Evolutionary conservation across 352 stramenopile species (phyloP).

Genomic region (Saprolegnia diclina): DNA sequence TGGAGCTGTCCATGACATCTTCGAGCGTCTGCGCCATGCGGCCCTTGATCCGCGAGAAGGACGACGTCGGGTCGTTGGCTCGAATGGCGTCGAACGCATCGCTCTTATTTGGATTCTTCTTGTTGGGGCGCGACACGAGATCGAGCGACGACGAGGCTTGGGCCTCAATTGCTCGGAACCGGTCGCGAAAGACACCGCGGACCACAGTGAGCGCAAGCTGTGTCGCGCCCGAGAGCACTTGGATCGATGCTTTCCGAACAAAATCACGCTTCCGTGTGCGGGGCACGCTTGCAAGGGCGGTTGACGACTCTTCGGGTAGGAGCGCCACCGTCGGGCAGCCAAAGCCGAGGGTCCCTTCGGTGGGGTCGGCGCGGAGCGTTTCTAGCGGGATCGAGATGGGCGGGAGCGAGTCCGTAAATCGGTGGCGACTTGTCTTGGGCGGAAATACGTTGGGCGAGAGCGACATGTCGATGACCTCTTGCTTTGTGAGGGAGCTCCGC

Average conservation of each 20-base stretch:
- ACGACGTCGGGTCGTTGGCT: conserved; percentile 74
- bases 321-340: conserved; percentile 18
- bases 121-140: conserved; percentile 56
- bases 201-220: conserved; percentile 63
- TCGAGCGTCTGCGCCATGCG: conserved; percentile 55
- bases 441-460: conserved; percentile 76
- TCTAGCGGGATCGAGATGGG: conserved; percentile 78
- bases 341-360: conserved; percentile 23
- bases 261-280: conserved; percentile 21
- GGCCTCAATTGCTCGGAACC: conserved; percentile 56
- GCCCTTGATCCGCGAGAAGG: conserved; percentile 63
- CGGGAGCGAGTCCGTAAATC: conserved; percentile 71
- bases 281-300: conserved; percentile 18
- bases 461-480: conserved; percentile 79
- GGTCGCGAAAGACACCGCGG: conserved; percentile 65
- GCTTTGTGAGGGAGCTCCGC: conserved; percentile 55
- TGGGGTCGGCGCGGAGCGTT: conserved; percentile 54
- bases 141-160: conserved; percentile 50
- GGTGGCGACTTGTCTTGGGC: conserved; percentile 78
- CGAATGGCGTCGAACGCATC: conserved; percentile 79
- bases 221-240: conserved; percentile 66
- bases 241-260: conserved; percentile 65
- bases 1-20: conserved; percentile 63
- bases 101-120: conserved; percentile 40
- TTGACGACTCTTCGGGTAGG: conserved; percentile 15